Evolutionary conservation across 1,284 basidiomycete genomes (phyloP).

Genomic region (Cerioporus squamosus): DNA sequence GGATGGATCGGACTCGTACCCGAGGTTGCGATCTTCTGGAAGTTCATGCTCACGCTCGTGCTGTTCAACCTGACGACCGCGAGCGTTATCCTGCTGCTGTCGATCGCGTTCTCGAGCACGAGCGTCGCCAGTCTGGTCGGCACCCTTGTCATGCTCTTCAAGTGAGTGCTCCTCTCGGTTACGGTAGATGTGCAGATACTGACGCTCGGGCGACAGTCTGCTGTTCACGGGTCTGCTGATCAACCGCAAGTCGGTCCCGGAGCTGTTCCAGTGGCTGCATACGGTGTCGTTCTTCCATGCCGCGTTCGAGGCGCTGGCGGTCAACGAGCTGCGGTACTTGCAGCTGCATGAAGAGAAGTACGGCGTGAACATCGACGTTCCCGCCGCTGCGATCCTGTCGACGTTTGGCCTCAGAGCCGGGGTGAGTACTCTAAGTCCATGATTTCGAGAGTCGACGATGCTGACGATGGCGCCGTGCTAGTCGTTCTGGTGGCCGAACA

Average conservation of each 20-base stretch:
- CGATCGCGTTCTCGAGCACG: constrained; percentile 84
- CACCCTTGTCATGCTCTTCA: constrained; percentile 96
- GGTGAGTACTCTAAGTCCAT: constrained; percentile 43
- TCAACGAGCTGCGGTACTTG: constrained; percentile 95
- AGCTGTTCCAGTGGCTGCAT: constrained; percentile 82
- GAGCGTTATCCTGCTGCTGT: constrained; percentile 88
- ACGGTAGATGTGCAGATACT: neutral
- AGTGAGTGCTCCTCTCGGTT: constrained; percentile 60
- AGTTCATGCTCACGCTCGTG: constrained; percentile 94
- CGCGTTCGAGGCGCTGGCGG: constrained; percentile 94
- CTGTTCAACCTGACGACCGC: constrained; percentile 96
- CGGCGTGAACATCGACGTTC: constrained; percentile 92
- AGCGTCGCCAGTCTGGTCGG: constrained; percentile 94
- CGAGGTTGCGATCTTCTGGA: constrained; percentile 91
- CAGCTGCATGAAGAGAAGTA: constrained; percentile 90
- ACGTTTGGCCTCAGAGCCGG: constrained; percentile 88
- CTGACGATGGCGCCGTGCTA: constrained; percentile 34
- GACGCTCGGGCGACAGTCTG: constrained; percentile 55
- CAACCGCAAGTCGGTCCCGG: constrained; percentile 86
- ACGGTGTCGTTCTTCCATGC: constrained; percentile 98
- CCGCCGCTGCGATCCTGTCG: constrained; percentile 91
- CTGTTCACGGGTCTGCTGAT: constrained; percentile 95
- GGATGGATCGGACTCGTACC: constrained; percentile 93
- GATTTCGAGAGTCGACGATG: neutral
- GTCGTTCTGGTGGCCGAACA: constrained; percentile 97